Percentiles rank a stretch among this genome's conserved stretches.
Evolutionary conservation across 169 alveolate species (phyloP).

Genomic region (Plasmodium cynomolgi): DNA sequence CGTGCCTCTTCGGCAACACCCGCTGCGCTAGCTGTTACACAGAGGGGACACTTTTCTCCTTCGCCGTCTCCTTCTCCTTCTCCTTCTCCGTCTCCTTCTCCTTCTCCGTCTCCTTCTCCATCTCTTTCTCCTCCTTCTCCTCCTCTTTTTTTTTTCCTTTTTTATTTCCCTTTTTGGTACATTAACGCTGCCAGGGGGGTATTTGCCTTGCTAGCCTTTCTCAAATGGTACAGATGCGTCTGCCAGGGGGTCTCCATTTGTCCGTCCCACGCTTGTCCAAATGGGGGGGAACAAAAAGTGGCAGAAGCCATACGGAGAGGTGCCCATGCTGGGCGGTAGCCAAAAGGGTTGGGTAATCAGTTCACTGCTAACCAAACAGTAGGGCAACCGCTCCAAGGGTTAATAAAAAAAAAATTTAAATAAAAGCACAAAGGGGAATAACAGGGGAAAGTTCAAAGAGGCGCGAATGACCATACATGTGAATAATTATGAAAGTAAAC

Average conservation of each 20-base stretch:
- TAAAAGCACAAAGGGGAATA: background rate
- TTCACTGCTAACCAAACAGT: background rate
- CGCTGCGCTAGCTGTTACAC: background rate
- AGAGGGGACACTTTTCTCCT: background rate
- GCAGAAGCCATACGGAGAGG: background rate
- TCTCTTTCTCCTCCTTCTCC: no score
- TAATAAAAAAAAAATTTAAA: background rate
- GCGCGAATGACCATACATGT: background rate
- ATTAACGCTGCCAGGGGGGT: constrained; percentile 7
- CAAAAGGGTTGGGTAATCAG: background rate
- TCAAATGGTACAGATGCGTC: constrained; percentile 38
- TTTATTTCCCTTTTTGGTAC: constrained; percentile 4
- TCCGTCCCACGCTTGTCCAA: background rate
- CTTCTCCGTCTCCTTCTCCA: background rate
- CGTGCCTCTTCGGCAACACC: background rate
- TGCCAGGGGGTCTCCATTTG: constrained; percentile 12
- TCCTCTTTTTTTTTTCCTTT: background rate
- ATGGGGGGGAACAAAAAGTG: background rate
- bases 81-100: no score
- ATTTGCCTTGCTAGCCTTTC: constrained; percentile 1
- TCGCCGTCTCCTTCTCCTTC: no score
- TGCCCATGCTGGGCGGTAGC: background rate
- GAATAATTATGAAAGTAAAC: background rate
- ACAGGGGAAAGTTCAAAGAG: background rate
- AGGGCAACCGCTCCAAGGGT: background rate